Evolutionary conservation across 1,284 basidiomycete genomes (phyloP).

Genomic region (Malassezia cuniculi): DNA sequence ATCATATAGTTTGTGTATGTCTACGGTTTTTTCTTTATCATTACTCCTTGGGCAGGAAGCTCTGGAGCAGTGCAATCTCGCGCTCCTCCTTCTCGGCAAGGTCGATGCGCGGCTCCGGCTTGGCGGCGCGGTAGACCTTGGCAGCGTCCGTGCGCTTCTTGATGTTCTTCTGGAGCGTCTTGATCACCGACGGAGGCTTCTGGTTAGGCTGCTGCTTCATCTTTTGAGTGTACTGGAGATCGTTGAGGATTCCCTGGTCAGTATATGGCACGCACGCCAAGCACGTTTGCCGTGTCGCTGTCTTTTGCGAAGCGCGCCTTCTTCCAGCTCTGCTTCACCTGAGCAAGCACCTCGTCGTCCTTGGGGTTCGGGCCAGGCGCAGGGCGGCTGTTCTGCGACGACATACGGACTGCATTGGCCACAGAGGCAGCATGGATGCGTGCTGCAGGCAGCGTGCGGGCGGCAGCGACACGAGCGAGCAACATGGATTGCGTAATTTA

Average conservation of each 20-base stretch:
- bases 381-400: background rate
- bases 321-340: slow-evolving; percentile 13
- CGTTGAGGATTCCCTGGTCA: slow-evolving; percentile 11
- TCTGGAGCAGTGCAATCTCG: slow-evolving; percentile 7
- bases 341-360: slow-evolving; percentile 8
- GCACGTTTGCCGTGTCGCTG: slow-evolving; percentile 6
- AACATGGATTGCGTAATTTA: too few relatives aligned
- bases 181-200: slow-evolving; percentile 14
- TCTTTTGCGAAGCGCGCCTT: slow-evolving; percentile 15
- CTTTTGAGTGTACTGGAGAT: slow-evolving; percentile 14
- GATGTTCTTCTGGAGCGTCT: slow-evolving; percentile 15
- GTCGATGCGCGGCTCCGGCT: slow-evolving; percentile 12
- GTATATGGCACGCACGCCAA: slow-evolving; percentile 14
- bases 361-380: slow-evolving; percentile 5
- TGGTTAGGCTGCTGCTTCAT: slow-evolving; percentile 14
- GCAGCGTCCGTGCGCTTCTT: slow-evolving; percentile 16
- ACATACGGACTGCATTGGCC: background rate
- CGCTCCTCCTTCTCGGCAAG: slow-evolving; percentile 14
- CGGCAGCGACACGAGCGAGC: too few relatives aligned
- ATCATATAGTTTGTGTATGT: background rate
- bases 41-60: slow-evolving; percentile 7
- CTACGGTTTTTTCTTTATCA: background rate
- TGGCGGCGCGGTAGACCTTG: slow-evolving; percentile 8
- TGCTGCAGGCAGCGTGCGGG: background rate
- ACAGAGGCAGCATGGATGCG: slow-evolving; percentile 6